Evolutionary conservation across 2,329 filamentous ascomycete species (phyloP).

Genomic region (Fusarium sp.): DNA sequence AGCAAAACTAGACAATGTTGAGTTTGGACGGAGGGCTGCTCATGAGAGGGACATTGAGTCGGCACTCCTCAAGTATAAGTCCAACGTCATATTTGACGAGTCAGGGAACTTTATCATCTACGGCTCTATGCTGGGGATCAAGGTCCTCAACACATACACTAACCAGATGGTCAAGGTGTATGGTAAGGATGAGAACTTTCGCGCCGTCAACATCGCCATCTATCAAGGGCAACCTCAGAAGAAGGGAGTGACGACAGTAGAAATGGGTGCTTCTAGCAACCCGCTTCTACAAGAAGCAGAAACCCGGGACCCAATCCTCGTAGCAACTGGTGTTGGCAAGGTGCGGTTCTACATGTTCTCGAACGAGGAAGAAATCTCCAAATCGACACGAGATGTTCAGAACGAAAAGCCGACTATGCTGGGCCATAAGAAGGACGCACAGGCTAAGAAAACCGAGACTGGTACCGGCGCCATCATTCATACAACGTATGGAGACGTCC

Average conservation of each 20-base stretch:
- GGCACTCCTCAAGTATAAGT: conserved; percentile 74
- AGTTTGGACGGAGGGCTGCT: conserved; percentile 90
- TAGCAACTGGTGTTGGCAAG: conserved; percentile 87
- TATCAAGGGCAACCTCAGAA: conserved; percentile 97
- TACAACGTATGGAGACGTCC: conserved; percentile 94
- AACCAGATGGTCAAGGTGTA: conserved; percentile 94
- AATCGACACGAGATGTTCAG: conserved; percentile 89
- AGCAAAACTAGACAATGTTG: conserved; percentile 87
- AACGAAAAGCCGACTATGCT: conserved; percentile 89
- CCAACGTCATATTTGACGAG: conserved; percentile 95
- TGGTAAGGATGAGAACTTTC: conserved; percentile 89
- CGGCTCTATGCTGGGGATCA: conserved; percentile 91
- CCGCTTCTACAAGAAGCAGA: conserved; percentile 94
- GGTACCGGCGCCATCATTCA: conserved; percentile 89
- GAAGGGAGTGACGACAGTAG: conserved; percentile 92
- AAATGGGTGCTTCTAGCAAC: conserved; percentile 96
- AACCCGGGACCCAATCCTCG: conserved; percentile 88
- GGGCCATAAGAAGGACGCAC: conserved; percentile 68
- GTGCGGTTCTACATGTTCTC: conserved; percentile 98
- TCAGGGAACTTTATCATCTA: conserved; percentile 96
- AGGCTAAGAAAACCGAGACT: conserved; percentile 75
- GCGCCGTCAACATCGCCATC: conserved; percentile 84
- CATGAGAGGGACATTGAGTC: conserved; percentile 89
- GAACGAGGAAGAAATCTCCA: conserved; percentile 87
- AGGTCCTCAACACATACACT: conserved; percentile 95